These are phyloP conservation scores for Aspergillus versicolor DNA, from an alignment of 2,329 filamentous ascomycete genomes.

Conservation along the genomic window DNA sequence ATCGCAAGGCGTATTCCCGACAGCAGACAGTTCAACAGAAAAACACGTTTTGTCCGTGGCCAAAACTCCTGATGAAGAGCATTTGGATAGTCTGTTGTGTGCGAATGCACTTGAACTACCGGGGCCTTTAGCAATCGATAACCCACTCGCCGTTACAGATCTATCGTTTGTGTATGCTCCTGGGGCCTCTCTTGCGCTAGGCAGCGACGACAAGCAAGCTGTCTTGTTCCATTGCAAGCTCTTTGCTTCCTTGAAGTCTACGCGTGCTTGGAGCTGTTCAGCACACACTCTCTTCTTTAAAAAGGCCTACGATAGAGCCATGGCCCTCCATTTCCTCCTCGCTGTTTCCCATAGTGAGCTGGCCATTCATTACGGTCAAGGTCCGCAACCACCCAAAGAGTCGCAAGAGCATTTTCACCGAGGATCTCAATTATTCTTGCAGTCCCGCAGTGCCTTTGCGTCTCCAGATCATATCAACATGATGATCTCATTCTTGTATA, in stretches of 20 bases:
- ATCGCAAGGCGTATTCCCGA: neutral
- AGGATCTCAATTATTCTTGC: slow-evolving; percentile 6
- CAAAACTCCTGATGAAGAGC: neutral
- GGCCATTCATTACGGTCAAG: slow-evolving; percentile 6
- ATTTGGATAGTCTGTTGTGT: neutral
- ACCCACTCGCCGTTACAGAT: neutral
- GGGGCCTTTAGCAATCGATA: neutral
- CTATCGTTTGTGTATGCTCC: neutral
- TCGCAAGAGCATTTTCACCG: slow-evolving; percentile 6
- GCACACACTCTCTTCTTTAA: slow-evolving; percentile 8
- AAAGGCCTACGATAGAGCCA: slow-evolving; percentile 3
- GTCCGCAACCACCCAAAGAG: slow-evolving; percentile 3
- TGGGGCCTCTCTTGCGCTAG: neutral
- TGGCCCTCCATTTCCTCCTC: slow-evolving; percentile 14
- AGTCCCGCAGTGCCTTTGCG: neutral
- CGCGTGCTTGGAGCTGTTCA: slow-evolving; percentile 3
- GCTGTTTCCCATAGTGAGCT: slow-evolving; percentile 14
- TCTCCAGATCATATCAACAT: slow-evolving; percentile 11
- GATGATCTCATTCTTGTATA: slow-evolving; percentile 15
- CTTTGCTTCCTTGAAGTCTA: slow-evolving; percentile 12
- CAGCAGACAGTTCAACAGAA: neutral
- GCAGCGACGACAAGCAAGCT: slow-evolving; percentile 10
- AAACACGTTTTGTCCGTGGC: neutral
- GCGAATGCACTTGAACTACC: neutral
- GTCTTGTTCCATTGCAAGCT: slow-evolving; percentile 10